A percentile compares a stretch with the other conserved stretches of the same genome.
Conservation (phyloP, 768 basidiomycete species). For the Suillus spraguei region DNA sequence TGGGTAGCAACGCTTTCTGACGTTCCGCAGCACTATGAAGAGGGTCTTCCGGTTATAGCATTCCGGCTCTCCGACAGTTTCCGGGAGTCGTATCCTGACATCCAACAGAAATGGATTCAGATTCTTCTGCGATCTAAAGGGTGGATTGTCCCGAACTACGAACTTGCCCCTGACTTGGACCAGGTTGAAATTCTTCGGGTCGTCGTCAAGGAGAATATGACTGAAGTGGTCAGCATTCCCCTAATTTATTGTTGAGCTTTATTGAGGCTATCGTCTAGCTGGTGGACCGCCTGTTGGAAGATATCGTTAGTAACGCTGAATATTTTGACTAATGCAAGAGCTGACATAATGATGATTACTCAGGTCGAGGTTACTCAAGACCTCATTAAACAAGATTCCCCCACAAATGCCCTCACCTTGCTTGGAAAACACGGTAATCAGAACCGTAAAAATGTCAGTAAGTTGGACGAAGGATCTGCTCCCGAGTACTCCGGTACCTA, state of each 20-base stretch:
- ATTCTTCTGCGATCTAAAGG: conserved; percentile 47
- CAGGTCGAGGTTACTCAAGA: conserved; percentile 69
- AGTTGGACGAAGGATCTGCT: conserved; percentile 50
- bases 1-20: conserved; percentile 36
- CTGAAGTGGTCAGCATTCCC: conserved; percentile 45
- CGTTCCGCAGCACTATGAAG: conserved; percentile 41
- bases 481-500: conserved; percentile 61
- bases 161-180: conserved; percentile 54
- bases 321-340: not conserved
- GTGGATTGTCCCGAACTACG: conserved; percentile 66
- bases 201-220: conserved; percentile 58
- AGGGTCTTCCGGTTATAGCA: conserved; percentile 55
- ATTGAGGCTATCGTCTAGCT: conserved; percentile 39
- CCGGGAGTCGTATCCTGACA: conserved; percentile 51
- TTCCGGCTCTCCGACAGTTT: conserved; percentile 60
- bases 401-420: conserved; percentile 52
- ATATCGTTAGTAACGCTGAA: conserved; percentile 53
- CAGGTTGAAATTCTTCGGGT: conserved; percentile 61
- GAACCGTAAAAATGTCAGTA: conserved; percentile 35
- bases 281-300: conserved; percentile 63
- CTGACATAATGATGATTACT: conserved; percentile 7
- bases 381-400: conserved; percentile 48
- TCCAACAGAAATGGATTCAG: conserved; percentile 64
- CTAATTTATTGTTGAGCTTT: conserved; percentile 19
- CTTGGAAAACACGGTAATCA: conserved; percentile 35